Conservation (phyloP, 2,329 filamentous ascomycete genomes). For the Davidsoniella virescens region DNA sequence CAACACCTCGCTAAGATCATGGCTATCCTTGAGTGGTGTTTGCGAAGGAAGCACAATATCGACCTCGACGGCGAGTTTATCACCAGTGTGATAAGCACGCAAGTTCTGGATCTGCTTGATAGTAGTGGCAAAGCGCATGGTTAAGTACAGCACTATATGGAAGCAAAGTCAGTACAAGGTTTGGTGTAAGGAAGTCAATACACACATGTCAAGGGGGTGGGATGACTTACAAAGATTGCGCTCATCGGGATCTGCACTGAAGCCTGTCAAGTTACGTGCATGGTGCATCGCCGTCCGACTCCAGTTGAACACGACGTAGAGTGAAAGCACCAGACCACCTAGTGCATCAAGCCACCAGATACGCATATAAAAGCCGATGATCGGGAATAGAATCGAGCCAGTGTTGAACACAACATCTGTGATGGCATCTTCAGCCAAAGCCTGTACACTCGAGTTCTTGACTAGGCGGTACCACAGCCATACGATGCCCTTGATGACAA, state of each 20-base stretch:
- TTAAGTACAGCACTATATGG: constrained; percentile 55
- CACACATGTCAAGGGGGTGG: background rate
- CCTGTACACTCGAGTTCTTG: constrained; percentile 72
- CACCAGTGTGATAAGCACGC: constrained; percentile 70
- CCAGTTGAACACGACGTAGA: constrained; percentile 71
- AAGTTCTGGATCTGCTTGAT: constrained; percentile 76
- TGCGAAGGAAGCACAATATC: constrained; percentile 70
- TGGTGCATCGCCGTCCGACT: constrained; percentile 55
- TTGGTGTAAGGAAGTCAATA: too few relatives aligned
- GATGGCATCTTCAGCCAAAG: constrained; percentile 42
- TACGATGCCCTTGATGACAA: constrained; percentile 65
- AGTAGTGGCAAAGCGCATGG: constrained; percentile 81
- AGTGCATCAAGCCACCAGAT: constrained; percentile 76
- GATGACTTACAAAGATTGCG: constrained; percentile 45
- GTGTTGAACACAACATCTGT: constrained; percentile 82
- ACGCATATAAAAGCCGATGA: constrained; percentile 56
- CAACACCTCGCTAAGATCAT: constrained; percentile 61
- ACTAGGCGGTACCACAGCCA: constrained; percentile 82
- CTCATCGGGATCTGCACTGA: constrained; percentile 63
- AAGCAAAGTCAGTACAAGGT: too few relatives aligned
- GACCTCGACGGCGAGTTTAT: constrained; percentile 68
- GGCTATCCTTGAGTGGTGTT: constrained; percentile 60
- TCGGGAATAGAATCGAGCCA: constrained; percentile 75
- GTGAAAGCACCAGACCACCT: constrained; percentile 61
- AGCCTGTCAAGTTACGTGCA: constrained; percentile 66